A percentile compares a stretch with the other conserved stretches of the same genome.
Conservation (phyloP, 305 asterid species). For the Striga hermonthica region DNA sequence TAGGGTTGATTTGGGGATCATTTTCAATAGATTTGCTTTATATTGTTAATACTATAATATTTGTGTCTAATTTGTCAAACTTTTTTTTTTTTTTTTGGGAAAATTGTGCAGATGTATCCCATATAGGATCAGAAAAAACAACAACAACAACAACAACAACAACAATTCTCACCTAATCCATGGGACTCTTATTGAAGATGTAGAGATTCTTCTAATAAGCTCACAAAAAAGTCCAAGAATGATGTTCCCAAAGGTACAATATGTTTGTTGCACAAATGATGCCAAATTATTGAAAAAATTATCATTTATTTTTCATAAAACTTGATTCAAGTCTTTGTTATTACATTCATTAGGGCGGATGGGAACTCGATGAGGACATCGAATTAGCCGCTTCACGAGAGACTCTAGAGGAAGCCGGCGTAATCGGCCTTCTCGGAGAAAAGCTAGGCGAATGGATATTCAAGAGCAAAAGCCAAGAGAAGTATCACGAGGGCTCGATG, state of each 20-base stretch:
- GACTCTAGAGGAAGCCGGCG: slow-evolving; percentile 93
- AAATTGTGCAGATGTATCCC: slow-evolving; percentile 75
- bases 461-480: slow-evolving; percentile 92
- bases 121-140: slow-evolving; percentile 46
- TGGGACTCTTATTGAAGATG: slow-evolving; percentile 51
- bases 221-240: slow-evolving; percentile 69
- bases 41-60: too few relatives aligned
- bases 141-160: slow-evolving; percentile 25
- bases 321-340: slow-evolving; percentile 29
- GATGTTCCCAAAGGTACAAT: slow-evolving; percentile 82
- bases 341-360: slow-evolving; percentile 70
- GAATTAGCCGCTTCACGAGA: slow-evolving; percentile 81
- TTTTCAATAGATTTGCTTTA: too few relatives aligned
- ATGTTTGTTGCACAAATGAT: not conserved
- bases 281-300: not conserved
- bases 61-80: slow-evolving; percentile 2
- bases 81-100: not conserved
- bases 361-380: slow-evolving; percentile 88
- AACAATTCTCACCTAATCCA: slow-evolving; percentile 38
- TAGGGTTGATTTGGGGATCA: too few relatives aligned
- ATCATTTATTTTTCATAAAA: not conserved
- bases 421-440: slow-evolving; percentile 57
- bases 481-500: slow-evolving; percentile 80
- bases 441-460: slow-evolving; percentile 80
- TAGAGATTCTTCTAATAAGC: slow-evolving; percentile 75